Base-by-base conservation (phyloP, 192 early-diverging fungal genomes). In the Podochytrium sp. region DNA sequence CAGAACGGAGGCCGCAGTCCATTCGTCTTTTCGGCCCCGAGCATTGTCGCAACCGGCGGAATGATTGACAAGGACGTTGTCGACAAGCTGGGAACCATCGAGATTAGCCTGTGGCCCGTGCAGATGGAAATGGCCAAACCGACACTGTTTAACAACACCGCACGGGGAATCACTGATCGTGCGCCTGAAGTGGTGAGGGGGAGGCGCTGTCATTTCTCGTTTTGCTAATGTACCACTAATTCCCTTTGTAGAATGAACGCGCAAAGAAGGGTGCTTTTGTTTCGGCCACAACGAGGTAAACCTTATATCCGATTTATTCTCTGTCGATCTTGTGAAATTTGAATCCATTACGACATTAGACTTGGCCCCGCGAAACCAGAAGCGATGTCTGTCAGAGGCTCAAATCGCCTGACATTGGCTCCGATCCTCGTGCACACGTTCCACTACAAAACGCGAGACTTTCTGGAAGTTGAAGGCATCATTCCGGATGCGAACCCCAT, bases 261-360 rank as follows among this genome's bases (percentile, higher is more conserved):
- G 60, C 60, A 62, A 62, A 62, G 37, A 62, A 62, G 37, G 60
- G 60, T 0, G 60, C 37, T 29, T 62, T 62, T 25, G 35, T 62
- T 0, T 62, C 60, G 35, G 37, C 60, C 7, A 38, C 60, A 38
- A 62, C 60, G 18, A 62, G 25, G 60, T 47, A 20, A 47, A 20
- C n/a, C 10, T 16, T 47, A 16, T 20, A 0, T 47, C 10, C 43
- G 43, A 10, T 47, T 47, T 47, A 20, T 47, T 47, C n/a, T 16
- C n/a, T 47, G 43, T 16, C 10, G 12, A 47, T 47, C 43, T 0
- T 47, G 10, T 47, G 10, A 47, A 20, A 20, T 20, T 47, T 47
- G 43, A 20, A 16, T 10, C 43, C 10, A 47, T n/a, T n/a, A n/a
- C n/a, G n/a, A n/a, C n/a, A n/a, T n/a, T n/a, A n/a, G 12, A 47